These are phyloP conservation scores for Sisymbrium altissimum DNA, from an alignment of 345 rosid genomes.

Conservation along the genomic window DNA sequence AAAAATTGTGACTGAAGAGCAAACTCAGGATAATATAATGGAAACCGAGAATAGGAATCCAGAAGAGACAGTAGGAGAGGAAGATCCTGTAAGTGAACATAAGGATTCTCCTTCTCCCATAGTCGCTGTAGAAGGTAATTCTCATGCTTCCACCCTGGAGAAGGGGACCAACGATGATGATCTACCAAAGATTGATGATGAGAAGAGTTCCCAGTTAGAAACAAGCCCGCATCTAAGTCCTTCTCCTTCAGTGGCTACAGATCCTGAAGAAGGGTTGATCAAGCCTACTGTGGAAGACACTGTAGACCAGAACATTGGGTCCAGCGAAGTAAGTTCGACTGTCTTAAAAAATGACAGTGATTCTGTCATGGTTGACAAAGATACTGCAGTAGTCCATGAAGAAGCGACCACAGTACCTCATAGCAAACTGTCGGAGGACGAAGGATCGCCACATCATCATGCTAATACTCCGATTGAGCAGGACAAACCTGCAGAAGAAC, in stretches of 20 bases:
- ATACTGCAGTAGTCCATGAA: not conserved
- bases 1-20: not conserved
- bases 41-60: slow-evolving; percentile 12
- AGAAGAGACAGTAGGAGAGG: slow-evolving; percentile 16
- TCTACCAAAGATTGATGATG: slow-evolving; percentile 12
- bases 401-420: slow-evolving; percentile 25
- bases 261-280: slow-evolving; percentile 28
- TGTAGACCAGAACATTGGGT: slow-evolving; percentile 7
- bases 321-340: slow-evolving; percentile 15
- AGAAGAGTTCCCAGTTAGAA: slow-evolving; percentile 22
- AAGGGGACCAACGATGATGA: slow-evolving; percentile 9
- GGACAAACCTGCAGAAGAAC: slow-evolving; percentile 18
- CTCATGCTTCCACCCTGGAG: slow-evolving; percentile 15
- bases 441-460: slow-evolving; percentile 4
- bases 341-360: not conserved
- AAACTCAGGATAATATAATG: not conserved
- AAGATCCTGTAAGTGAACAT: not conserved
- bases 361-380: slow-evolving; percentile 15
- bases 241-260: slow-evolving; percentile 23
- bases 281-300: slow-evolving; percentile 16
- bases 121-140: slow-evolving; percentile 20
- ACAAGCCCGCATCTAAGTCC: slow-evolving; percentile 13
- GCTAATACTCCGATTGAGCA: slow-evolving; percentile 10
- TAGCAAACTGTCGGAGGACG: slow-evolving; percentile 7
- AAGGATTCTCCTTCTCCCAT: slow-evolving; percentile 28